Conservation (phyloP, 805 yeast species). For the Vanderwaltozyma polyspora region DNA sequence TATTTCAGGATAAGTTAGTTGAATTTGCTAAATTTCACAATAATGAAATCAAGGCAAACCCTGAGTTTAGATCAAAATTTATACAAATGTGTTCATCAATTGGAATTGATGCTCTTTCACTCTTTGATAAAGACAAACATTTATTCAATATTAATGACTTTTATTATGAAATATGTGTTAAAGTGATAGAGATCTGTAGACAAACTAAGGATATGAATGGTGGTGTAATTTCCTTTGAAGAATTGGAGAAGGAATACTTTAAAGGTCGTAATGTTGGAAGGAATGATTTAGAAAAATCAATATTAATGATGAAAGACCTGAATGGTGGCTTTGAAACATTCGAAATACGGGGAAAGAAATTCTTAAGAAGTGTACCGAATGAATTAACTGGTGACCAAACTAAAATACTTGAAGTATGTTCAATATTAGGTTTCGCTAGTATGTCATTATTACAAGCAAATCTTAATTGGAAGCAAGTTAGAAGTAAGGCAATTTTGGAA, state of each 20-base stretch:
- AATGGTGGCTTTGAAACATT: slow-evolving; percentile 67
- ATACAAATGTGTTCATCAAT: slow-evolving; percentile 65
- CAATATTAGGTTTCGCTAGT: slow-evolving; percentile 65
- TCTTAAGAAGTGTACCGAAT: slow-evolving; percentile 52
- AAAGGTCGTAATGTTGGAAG: slow-evolving; percentile 27
- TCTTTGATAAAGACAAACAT: slow-evolving; percentile 27
- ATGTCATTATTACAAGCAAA: slow-evolving; percentile 57
- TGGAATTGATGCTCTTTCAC: slow-evolving; percentile 68
- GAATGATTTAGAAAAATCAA: slow-evolving; percentile 46
- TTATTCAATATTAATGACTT: slow-evolving; percentile 36
- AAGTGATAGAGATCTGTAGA: slow-evolving; percentile 66
- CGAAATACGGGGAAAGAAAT: slow-evolving; percentile 38
- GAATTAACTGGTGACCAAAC: slow-evolving; percentile 61
- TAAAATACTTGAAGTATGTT: slow-evolving; percentile 61
- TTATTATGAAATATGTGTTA: slow-evolving; percentile 56
- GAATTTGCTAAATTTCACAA: slow-evolving; percentile 66
- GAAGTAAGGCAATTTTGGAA: slow-evolving; percentile 54
- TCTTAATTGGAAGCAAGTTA: slow-evolving; percentile 55
- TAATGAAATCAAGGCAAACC: slow-evolving; percentile 50
- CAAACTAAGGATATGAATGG: slow-evolving; percentile 66
- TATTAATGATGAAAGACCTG: slow-evolving; percentile 40
- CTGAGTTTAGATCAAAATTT: slow-evolving; percentile 58
- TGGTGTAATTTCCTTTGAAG: slow-evolving; percentile 59
- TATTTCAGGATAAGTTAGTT: slow-evolving; percentile 68
- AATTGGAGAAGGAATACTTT: slow-evolving; percentile 29